These are phyloP conservation scores for Ilex asprella DNA, from an alignment of 257 asterid genomes.

Conservation along the genomic window DNA sequence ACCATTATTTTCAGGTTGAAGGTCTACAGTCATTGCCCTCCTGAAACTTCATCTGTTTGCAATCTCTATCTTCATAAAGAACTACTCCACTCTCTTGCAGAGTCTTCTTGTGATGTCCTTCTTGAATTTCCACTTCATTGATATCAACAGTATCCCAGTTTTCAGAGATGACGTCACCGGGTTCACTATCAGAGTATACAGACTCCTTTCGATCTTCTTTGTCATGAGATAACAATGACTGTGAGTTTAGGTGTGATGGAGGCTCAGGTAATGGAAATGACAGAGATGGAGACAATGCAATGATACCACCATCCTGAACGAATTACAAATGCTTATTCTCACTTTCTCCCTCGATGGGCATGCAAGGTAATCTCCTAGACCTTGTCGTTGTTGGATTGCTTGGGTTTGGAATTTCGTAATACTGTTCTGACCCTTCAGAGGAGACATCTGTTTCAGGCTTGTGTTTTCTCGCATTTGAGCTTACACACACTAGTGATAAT, in stretches of 20 bases:
- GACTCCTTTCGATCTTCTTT: constrained; percentile 10
- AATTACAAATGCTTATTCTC: not conserved
- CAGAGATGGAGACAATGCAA: not conserved
- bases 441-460: constrained; percentile 12
- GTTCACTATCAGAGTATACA: constrained; percentile 6
- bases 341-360: constrained; percentile 16
- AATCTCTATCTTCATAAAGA: constrained; percentile 22
- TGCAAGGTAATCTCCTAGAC: constrained; percentile 23
- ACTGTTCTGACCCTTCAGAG: constrained; percentile 14
- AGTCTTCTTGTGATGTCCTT: constrained; percentile 14
- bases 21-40: constrained; percentile 30
- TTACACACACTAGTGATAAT: constrained; percentile 7
- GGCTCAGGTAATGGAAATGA: not conserved
- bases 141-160: constrained; percentile 6
- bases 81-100: constrained; percentile 9
- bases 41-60: constrained; percentile 35
- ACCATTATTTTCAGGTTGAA: constrained; percentile 14
- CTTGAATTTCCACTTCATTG: constrained; percentile 6
- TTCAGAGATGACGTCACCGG: constrained; percentile 12
- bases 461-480: constrained; percentile 10
- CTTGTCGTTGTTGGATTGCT: constrained; percentile 13
- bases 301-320: not conserved
- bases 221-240: constrained; percentile 17
- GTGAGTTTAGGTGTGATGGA: not conserved
- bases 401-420: constrained; percentile 6